Base-by-base conservation (phyloP, 495 filamentous ascomycete species). In the Trypethelium eluteriae region DNA sequence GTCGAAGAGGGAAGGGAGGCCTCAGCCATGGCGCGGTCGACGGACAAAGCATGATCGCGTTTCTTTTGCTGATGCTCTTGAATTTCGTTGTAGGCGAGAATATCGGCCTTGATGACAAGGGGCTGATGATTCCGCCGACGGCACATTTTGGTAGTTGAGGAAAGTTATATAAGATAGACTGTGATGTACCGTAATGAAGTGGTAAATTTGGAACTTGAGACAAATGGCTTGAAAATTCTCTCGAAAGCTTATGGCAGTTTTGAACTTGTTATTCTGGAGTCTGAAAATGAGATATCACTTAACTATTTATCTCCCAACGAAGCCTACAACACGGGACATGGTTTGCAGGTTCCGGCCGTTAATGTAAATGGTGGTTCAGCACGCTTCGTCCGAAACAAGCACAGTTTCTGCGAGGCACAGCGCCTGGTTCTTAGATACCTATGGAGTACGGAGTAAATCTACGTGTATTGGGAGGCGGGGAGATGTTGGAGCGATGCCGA, bases 11-110 rank as follows among this genome's bases (percentile, higher is more conserved):
- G 53, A 32, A 59, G 4, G 32, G 53, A 59, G 14, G 53, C 53
- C 5, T 59, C 32, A 18, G 2, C 18, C 53, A 59, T 59, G n/a
- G n/a, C 32, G 53, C 53, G 53, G 53, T 59, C 53, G 53, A 59
- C 32, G 53, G 53, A 3, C 7, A 59, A 32, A 36, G 32, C 53
- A 36, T 59, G 53, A 5, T 59, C 4, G 3, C 32, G 53, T 36
- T 59, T 59, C 53, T 59, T 59, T 14, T 59, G 53, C 32, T 59
- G 32, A 36, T 59, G 32, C 18, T 59, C 36, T 59, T 59, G 53
- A 32, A n/a, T 10, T 14, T 59, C 11, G 53, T 59, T 59, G 53
- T 59, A 59, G n/a, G 53, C 53, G 7, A 59, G 53, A 32, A 59
- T 14, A 14, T 4, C 53, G 36, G 53, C 53, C 2, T 18, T 59